These are phyloP conservation scores for Colletotrichum sp. DNA, from an alignment of 2,329 filamentous ascomycete species.

Conservation along the genomic window DNA sequence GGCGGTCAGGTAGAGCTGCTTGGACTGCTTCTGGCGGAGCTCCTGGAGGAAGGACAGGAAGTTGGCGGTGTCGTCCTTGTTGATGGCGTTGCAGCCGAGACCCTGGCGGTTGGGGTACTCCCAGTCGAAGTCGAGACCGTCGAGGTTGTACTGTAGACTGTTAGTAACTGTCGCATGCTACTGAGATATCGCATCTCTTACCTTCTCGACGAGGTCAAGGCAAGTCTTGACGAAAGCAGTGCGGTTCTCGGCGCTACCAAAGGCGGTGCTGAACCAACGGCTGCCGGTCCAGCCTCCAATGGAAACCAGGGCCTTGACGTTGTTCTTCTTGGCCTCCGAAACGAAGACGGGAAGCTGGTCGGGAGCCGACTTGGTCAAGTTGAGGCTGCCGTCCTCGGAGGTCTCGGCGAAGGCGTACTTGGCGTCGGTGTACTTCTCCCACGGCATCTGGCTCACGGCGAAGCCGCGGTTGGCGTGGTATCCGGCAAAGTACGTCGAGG, in stretches of 20 bases:
- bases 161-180: not conserved
- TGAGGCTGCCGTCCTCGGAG: not conserved
- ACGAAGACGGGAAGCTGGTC: constrained; percentile 14
- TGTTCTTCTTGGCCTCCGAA: not conserved
- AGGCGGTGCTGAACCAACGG: constrained; percentile 2
- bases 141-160: not conserved
- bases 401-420: constrained; percentile 20
- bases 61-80: constrained; percentile 15
- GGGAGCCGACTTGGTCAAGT: constrained; percentile 11
- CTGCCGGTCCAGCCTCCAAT: constrained; percentile 20
- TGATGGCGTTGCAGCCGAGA: constrained; percentile 18
- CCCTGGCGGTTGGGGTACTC: constrained; percentile 25
- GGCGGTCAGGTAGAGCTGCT: constrained; percentile 16
- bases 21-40: constrained; percentile 18
- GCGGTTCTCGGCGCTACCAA: constrained; percentile 22
- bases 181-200: not conserved
- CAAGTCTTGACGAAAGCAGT: constrained; percentile 24
- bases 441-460: not conserved
- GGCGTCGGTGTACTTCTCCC: constrained; percentile 20
- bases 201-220: constrained; percentile 23
- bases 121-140: constrained; percentile 25
- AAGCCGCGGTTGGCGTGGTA: constrained; percentile 12
- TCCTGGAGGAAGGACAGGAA: constrained; percentile 12
- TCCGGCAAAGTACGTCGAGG: constrained; percentile 14
- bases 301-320: constrained; percentile 13